Evolutionary conservation across 2,329 filamentous ascomycete species (phyloP), one percentile per base, ranked within the genome.

Genomic region (Verticillium tricorpus): DNA sequence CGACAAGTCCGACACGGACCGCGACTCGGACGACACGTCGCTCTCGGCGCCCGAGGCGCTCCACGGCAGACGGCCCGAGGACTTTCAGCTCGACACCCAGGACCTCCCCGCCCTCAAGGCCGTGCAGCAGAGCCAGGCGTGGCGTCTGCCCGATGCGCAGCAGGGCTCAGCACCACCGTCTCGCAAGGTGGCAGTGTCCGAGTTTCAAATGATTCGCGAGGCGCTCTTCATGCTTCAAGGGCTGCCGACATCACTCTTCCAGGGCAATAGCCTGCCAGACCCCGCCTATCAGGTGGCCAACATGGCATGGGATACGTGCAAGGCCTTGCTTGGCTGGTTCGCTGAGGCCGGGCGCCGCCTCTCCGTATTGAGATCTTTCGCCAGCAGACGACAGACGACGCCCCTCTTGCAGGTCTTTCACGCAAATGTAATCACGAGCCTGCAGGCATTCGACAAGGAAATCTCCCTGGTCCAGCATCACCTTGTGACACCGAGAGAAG

Each of bases 191-290:
- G 37, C 63, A 8, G 39, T 66, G 2, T 59, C 55, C 14, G 64
- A 66, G 19, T 65, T 65, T 28, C 64, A 66, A 28, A 60, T 62
- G 25, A 58, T 60, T 28, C 58, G 76, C 79, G 63, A 66, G 70
- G 85, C 87, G 0, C 78, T 97, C 0, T 94, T 92, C 69, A 96
- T 97, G 91, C 82, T 98, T 0, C 85, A 87, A 60, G 93, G 93
- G 0, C 77, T 95, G 4, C 84, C 88, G 6, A 94, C 90, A 2
- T 89, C 87, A 1, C 71, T 97, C 1, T 97, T 93, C 68, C 77
- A 76, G 61, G 25, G 67, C 3, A 69, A 79, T 57, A 78, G 76
- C 15, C 66, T 71, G 7, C 77, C 78, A 0, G 71, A 75, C 1
- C 68, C 75, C 4, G 68, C 67, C 1, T 84, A 80, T 60, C 80